Percentiles rank a stretch among this genome's conserved stretches.
These are phyloP conservation scores for Diutina sp. DNA, from an alignment of 1,139 yeast genomes.

Conservation along the genomic window DNA sequence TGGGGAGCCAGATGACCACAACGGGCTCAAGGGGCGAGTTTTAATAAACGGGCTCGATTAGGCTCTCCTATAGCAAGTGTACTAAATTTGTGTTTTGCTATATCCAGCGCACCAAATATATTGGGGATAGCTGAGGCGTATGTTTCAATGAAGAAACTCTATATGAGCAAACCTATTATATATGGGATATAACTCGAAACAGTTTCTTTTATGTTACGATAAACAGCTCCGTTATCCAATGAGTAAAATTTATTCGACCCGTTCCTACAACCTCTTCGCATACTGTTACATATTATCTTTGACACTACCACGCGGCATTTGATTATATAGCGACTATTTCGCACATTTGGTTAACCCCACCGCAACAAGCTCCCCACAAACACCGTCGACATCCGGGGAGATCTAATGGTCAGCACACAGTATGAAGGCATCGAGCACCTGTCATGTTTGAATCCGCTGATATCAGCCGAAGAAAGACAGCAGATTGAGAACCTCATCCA, in stretches of 20 bases:
- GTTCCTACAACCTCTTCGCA: neutral
- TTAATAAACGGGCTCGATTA: no score
- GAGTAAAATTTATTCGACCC: neutral
- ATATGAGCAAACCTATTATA: no score
- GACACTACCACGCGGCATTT: neutral
- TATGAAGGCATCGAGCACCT: conserved; percentile 1
- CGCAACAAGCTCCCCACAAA: neutral
- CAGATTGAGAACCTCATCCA: neutral
- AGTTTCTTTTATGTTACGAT: no score
- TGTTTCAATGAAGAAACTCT: no score
- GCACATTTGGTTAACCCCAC: neutral
- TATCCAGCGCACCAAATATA: no score
- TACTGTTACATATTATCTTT: neutral
- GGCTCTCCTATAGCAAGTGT: no score
- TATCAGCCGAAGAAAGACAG: neutral
- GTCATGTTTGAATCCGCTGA: neutral
- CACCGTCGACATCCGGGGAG: neutral
- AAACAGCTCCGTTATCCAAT: no score
- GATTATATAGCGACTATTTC: neutral
- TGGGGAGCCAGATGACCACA: neutral
- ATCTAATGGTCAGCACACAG: neutral
- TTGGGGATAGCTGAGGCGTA: no score
- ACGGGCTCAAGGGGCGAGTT: neutral
- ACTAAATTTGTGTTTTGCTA: no score
- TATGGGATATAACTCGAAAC: no score